Base-by-base conservation (phyloP, 1,284 basidiomycete genomes). In the Melampsora abietis-canadensis region DNA sequence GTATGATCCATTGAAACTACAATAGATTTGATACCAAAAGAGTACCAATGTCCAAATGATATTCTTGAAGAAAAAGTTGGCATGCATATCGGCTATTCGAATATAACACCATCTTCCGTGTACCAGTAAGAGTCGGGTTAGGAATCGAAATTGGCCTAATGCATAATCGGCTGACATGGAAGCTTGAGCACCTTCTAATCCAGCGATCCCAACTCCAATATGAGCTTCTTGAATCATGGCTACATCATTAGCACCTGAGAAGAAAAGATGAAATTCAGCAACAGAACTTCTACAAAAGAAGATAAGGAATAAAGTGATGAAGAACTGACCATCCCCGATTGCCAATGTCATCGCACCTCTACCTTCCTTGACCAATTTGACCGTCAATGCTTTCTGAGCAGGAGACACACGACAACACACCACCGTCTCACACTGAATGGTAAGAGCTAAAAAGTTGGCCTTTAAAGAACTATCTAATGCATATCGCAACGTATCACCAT, bases 171-270 rank as follows among this genome's bases (percentile, higher is more conserved):
- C 94, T 27, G 93, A 96, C 94, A 98, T 98, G 60, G 94, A 94
- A 30, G 95, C 95, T 82, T 98, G 95, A 27, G 93, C 94, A 69
- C 95, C 95, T 82, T 98, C 95, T 61, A 95, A 87, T 68, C 95
- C 95, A 77, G 93, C 88, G 31, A 98, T 85, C 31, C 95, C 95
- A 79, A 94, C 93, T 5, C 95, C 95, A 78, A 96, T 89, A 82
- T 98, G 95, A 46, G 95, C 95, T 80, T 97, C 94, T 82, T 98
- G 95, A 78, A 98, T 98, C 92, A 95, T 95, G 4, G 92, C 92
- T 12, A 95, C 92, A 80, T 95, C 93, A 80, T 94, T 95, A 17
- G 92, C 92, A 66, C 81, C 79, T 80, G 51, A 4, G 40, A 78
- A 59, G 57, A 37, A 40, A 34, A 27, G 47, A 65, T 81, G 81